Evolutionary conservation across 352 stramenopile genomes (phyloP), one percentile per base, ranked within the genome.

Genomic region (Aphanomyces euteiches): DNA sequence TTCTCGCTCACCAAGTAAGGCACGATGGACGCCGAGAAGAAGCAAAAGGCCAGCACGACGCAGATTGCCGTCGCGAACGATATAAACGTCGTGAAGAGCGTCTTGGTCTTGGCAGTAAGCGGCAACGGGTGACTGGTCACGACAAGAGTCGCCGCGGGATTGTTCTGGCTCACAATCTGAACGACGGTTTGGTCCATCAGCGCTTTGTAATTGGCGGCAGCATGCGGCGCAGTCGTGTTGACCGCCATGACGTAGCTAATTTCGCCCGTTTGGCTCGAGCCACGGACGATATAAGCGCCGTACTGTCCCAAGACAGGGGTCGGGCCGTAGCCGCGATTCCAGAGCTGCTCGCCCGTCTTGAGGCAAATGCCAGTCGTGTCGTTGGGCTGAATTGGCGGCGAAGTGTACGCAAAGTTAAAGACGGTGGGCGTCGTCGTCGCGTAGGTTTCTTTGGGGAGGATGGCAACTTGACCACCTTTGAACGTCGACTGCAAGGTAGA

Each of bases 1-100:
- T 84, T 84, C 75, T 99, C 96, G 66, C 96, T 94, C 39, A 99
- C 96, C 40, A 99, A 74, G 78, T 98, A 99, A 5, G 95, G 92
- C 56, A 95, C 96, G 66, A 97, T 96, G 4, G 88, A 93, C 5
- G 88, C 91, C 0, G 93, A 90, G 53, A 98, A 92, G 73, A 96
- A 98, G 17, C 89, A 90, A 56, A 98, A 93, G 17, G 92, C 90
- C 47, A 98, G 89, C 17, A 92, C 82, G 56, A 98, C 92, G 61
- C 98, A 89, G 38, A 91, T 72, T 10, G 79, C 86, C 38, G 90
- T 86, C 36, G 91, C 78, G 59, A 98, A 89, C 4, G 81, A 79
- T 45, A 88, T 43, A 59, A 82, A 82, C 7, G 81, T 83, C 1
- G 75, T 78, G 36, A 84, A 87, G 10, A 86, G 48, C 13, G 78